Evolutionary conservation across 2,329 filamentous ascomycete genomes (phyloP), one percentile per base, ranked within the genome.

Genomic region (Beauveria asiatica): DNA sequence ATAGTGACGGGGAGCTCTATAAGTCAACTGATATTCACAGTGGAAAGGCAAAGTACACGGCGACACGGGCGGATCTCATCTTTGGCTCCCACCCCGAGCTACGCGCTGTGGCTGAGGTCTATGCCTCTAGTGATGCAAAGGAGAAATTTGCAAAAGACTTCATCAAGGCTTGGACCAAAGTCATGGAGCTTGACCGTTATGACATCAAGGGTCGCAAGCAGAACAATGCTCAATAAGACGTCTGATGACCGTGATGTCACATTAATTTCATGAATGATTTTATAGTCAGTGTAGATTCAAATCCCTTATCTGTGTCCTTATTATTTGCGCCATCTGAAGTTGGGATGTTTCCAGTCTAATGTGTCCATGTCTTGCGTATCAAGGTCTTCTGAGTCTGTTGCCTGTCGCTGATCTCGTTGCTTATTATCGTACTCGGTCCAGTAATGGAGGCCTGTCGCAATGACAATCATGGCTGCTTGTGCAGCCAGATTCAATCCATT

Each of bases 1-100:
- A 54, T 42, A 59, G 17, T 11, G 23, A 73, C 57, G 70, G 74
- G 30, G 87, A 91, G 67, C 57, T 79, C 52, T 91, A 81, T 71
- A 80, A 84, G 62, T 87, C 86, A 17, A 67, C 74, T 13, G 85
- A 90, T 74, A 84, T 83, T 70, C 84, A 84, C 76, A 82, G 80
- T 17, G 85, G 86, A 57, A 67, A 76, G 53, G 80, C 81, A 76
- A 89, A 86, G 76, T 91, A 85, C 84, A 84, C 79, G 7, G 88
- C 80, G 45, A 86, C 85, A 1, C 87, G 88, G 21, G 78, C 78
- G 53, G 88, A 92, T 67, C 78, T 92, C 13, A 78, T 91, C 63
- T 86, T 91, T 62, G 87, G 88, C 57, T 84, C 84, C 13, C 87
- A 91, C 65, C 78, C 88, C 21, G 88, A 91, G 78, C 76, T 92